Conservation (phyloP, 129 eudicot species). For the Artemisia annua region DNA sequence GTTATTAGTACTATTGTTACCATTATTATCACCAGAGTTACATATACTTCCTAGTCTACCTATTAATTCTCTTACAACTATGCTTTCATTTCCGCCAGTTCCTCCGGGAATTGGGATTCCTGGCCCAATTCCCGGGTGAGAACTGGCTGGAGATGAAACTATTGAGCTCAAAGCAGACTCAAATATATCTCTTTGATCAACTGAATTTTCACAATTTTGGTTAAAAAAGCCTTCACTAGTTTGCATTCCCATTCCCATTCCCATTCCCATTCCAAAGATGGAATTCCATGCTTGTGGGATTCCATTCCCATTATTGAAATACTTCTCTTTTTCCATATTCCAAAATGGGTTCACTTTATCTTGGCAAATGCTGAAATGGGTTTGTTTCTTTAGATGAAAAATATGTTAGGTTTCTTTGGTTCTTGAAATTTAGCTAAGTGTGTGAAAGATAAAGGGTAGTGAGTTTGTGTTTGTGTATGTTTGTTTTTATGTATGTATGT, state of each 20-base stretch:
- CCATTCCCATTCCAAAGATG: conserved; percentile 33
- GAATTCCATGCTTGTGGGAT: conserved; percentile 45
- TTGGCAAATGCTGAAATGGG: conserved; percentile 27
- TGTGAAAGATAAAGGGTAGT: conserved; percentile 40
- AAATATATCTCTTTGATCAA: conserved; percentile 73
- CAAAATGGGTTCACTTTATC: conserved; percentile 29
- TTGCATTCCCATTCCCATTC: conserved; percentile 53
- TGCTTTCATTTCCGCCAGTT: conserved; percentile 33
- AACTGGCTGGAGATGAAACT: conserved; percentile 69
- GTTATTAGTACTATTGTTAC: conserved; percentile 36
- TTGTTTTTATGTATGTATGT: conserved; percentile 6
- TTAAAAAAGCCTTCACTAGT: conserved; percentile 48
- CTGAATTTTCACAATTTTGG: conserved; percentile 57
- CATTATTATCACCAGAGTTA: conserved; percentile 60
- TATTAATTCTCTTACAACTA: conserved; percentile 68
- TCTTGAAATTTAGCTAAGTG: conserved; percentile 55
- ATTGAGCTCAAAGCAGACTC: conserved; percentile 91
- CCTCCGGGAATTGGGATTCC: not conserved
- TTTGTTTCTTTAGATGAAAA: conserved; percentile 27
- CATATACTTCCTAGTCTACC: conserved; percentile 79
- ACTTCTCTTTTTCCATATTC: conserved; percentile 52
- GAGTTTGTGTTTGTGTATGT: conserved; percentile 4
- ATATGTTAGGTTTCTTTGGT: conserved; percentile 29
- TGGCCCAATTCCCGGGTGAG: conserved; percentile 20
- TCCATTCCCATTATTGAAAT: conserved; percentile 38